phyloP scores from a whole-genome alignment of 192 early-diverging fungal species.

The Powellomyces hirtus region DNA sequence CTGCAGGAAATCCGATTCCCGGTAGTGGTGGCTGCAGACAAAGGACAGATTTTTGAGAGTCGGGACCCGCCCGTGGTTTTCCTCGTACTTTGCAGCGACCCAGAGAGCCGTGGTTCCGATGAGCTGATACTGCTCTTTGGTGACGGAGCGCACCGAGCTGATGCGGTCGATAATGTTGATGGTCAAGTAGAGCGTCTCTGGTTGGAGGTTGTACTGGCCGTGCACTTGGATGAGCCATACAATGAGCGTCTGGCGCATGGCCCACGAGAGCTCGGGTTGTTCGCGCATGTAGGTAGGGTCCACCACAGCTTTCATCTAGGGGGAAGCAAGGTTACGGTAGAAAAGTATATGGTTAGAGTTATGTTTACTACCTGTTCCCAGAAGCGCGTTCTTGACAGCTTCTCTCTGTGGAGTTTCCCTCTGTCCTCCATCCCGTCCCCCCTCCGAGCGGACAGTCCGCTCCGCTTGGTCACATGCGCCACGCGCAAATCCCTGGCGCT shows the following conservation, averaged over 20 bases:
- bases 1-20: constrained; percentile 38
- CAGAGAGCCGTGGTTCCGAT: constrained; percentile 57
- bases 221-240: constrained; percentile 57
- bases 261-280: constrained; percentile 52
- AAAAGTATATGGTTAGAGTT: background rate
- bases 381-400: background rate
- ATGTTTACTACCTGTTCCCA: background rate
- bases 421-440: no score
- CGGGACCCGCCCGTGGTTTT: constrained; percentile 61
- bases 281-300: constrained; percentile 39
- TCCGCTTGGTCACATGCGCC: no score
- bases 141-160: constrained; percentile 34
- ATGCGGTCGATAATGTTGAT: constrained; percentile 58
- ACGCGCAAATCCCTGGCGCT: no score
- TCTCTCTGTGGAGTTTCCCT: background rate
- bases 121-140: constrained; percentile 44
- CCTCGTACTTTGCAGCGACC: constrained; percentile 61
- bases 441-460: no score
- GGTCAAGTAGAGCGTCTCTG: constrained; percentile 55
- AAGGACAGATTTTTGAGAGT: constrained; percentile 43
- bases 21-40: constrained; percentile 41
- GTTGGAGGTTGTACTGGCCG: constrained; percentile 48
- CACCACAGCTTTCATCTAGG: background rate
- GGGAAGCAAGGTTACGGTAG: no score
- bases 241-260: constrained; percentile 48